phyloP scores from a whole-genome alignment of 2,329 filamentous ascomycete species.

The Ambrosiella xylebori region DNA sequence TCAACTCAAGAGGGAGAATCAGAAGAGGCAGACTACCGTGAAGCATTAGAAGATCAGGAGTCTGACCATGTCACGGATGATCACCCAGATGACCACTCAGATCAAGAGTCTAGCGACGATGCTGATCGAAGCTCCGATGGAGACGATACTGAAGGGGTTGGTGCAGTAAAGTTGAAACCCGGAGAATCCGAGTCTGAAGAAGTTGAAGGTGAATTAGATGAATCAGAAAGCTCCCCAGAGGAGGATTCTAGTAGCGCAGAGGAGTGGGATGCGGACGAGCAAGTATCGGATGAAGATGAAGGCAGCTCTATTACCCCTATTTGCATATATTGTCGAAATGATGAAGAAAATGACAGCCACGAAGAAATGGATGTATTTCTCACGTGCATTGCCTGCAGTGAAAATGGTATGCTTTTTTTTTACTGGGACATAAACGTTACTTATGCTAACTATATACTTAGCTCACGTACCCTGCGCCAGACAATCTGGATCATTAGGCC shows the following conservation, averaged over 20 bases:
- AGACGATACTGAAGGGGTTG: constrained; percentile 6
- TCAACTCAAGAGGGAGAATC: constrained; percentile 29
- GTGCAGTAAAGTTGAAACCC: constrained; percentile 6
- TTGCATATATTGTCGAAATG: constrained; percentile 57
- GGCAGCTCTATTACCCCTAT: constrained; percentile 31
- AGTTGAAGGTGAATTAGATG: constrained; percentile 13
- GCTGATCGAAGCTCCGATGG: constrained; percentile 14
- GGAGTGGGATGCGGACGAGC: constrained; percentile 42
- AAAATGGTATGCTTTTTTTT: constrained; percentile 48
- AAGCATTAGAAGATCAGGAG: constrained; percentile 20
- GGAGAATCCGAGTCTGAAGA: constrained; percentile 19
- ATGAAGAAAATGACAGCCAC: constrained; percentile 66
- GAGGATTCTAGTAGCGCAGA: constrained; percentile 37
- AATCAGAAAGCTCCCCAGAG: constrained; percentile 17
- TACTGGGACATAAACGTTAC: constrained; percentile 7
- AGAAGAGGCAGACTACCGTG: constrained; percentile 24
- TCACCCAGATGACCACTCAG: constrained; percentile 19
- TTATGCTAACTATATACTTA: constrained; percentile 23
- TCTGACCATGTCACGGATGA: constrained; percentile 16
- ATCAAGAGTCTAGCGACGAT: constrained; percentile 16
- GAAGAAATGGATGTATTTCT: constrained; percentile 48
- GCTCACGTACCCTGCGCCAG: constrained; percentile 84
- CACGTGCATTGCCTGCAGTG: constrained; percentile 58
- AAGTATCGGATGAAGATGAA: constrained; percentile 37
- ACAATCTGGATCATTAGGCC: constrained; percentile 28